Conservation (phyloP, 352 stramenopile genomes). For the Aphanomyces stellatus region DNA sequence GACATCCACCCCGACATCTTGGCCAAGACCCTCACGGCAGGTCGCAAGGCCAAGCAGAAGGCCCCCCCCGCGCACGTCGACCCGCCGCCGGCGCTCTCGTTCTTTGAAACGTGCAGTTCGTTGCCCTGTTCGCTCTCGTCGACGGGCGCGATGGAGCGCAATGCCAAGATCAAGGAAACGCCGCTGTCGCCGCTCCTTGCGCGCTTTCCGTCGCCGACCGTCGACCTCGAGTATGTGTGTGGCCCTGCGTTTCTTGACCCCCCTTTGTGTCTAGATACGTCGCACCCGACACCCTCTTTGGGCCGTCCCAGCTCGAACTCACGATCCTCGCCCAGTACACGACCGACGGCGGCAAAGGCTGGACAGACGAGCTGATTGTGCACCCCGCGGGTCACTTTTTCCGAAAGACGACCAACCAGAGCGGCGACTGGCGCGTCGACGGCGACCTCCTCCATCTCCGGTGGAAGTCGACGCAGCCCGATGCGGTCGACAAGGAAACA, state of each 20-base stretch:
- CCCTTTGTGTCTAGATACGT: constrained; percentile 28
- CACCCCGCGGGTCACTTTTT: constrained; percentile 46
- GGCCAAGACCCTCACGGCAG: constrained; percentile 52
- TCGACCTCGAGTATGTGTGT: constrained; percentile 45
- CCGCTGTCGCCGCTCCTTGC: constrained; percentile 60
- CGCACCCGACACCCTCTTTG: constrained; percentile 53
- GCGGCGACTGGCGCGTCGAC: constrained; percentile 67
- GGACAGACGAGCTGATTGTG: constrained; percentile 67
- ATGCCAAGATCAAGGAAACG: constrained; percentile 42
- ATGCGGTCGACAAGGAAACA: constrained; percentile 18
- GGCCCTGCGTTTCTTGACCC: background rate
- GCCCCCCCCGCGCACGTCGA: too few species aligned
- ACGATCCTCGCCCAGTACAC: constrained; percentile 68
- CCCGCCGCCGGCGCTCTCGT: constrained; percentile 29
- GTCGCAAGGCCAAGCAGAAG: too few species aligned
- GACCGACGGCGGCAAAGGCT: constrained; percentile 27
- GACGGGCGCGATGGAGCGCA: constrained; percentile 35
- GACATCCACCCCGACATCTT: constrained; percentile 62
- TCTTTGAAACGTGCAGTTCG: constrained; percentile 67
- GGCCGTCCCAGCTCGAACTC: constrained; percentile 54
- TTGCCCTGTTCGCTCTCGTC: constrained; percentile 62
- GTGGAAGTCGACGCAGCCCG: constrained; percentile 35
- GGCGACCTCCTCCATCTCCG: constrained; percentile 76
- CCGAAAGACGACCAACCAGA: constrained; percentile 54
- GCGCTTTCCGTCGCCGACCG: constrained; percentile 50